phyloP scores from a whole-genome alignment of 768 basidiomycete genomes.

The Mycena vitilis region DNA sequence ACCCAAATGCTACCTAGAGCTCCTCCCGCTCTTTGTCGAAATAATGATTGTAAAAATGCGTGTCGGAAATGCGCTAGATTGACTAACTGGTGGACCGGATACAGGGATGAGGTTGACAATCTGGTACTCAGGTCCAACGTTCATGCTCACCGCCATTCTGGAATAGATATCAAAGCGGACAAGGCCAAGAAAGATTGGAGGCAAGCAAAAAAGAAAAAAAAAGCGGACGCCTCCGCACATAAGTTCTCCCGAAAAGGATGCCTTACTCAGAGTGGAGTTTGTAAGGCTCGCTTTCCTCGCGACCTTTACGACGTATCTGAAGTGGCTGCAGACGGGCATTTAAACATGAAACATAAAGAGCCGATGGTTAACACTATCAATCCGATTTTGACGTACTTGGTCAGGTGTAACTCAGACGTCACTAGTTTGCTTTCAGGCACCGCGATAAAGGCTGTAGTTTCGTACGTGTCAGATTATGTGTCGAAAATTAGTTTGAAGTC shows the following conservation, averaged over 20 bases:
- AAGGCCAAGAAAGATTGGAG: background rate
- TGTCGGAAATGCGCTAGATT: constrained; percentile 26
- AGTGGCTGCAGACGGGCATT: background rate
- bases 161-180: background rate
- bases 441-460: constrained; percentile 3
- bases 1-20: constrained; percentile 39
- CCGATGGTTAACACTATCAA: background rate
- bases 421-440: constrained; percentile 12
- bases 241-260: background rate
- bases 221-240: too few species aligned
- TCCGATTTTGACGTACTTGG: background rate
- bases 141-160: constrained; percentile 32
- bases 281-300: constrained; percentile 10
- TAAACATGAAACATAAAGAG: background rate
- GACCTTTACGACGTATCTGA: background rate
- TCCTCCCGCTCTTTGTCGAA: constrained; percentile 32
- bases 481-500: background rate
- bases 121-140: constrained; percentile 35
- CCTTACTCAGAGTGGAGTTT: background rate
- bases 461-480: constrained; percentile 10
- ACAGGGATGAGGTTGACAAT: constrained; percentile 34
- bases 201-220: too few species aligned
- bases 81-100: constrained; percentile 31
- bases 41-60: background rate
- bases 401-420: background rate